A percentile compares a stretch with the other conserved stretches of the same genome.
Conservation (phyloP, 208 protist genomes). For the Trypanosoma conorhini region DNA sequence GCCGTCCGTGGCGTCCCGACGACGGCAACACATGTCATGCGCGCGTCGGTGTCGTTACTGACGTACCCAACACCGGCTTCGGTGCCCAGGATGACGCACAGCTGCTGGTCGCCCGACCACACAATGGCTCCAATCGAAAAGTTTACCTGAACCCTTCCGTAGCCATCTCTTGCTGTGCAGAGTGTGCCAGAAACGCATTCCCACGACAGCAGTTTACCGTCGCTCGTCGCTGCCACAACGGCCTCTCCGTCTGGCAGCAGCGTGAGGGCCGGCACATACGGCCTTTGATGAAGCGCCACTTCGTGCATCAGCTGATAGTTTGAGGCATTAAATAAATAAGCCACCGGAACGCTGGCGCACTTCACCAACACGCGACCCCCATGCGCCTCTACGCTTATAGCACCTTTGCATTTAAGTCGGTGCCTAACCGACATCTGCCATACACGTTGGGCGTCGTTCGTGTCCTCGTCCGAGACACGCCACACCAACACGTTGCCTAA, state of each 20-base stretch:
- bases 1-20: constrained; percentile 36
- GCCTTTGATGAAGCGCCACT: constrained; percentile 42
- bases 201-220: constrained; percentile 45
- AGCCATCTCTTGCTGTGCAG: constrained; percentile 54
- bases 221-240: constrained; percentile 48
- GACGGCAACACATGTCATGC: constrained; percentile 10
- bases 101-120: constrained; percentile 59
- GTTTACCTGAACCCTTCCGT: constrained; percentile 33
- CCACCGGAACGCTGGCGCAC: constrained; percentile 44
- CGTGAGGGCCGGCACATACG: constrained; percentile 33
- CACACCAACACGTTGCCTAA: constrained; percentile 66
- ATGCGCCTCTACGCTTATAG: constrained; percentile 45
- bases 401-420: constrained; percentile 48
- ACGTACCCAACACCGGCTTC: neutral
- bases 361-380: constrained; percentile 52
- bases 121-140: constrained; percentile 49
- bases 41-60: neutral
- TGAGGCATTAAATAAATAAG: constrained; percentile 64
- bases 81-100: constrained; percentile 38
- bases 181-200: constrained; percentile 63
- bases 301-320: constrained; percentile 48
- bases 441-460: constrained; percentile 24
- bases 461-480: constrained; percentile 43
- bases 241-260: constrained; percentile 73
- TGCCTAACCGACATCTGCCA: constrained; percentile 67